phyloP scores from a whole-genome alignment of 2,329 filamentous ascomycete genomes.

The Dactylella cylindrospora region DNA sequence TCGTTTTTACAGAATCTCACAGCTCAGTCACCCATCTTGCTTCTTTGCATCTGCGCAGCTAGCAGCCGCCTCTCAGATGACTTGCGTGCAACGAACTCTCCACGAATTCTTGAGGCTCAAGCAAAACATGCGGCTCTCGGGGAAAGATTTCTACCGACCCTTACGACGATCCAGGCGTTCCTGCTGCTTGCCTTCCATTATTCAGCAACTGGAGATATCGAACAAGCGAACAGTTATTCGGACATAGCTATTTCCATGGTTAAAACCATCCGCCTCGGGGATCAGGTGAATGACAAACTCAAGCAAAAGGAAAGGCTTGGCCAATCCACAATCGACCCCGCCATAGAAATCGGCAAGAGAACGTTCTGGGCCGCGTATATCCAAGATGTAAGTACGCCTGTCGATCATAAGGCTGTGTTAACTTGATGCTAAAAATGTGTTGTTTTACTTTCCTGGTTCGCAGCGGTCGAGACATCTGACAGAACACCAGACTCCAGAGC shows the following conservation, averaged over 20 bases:
- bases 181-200: slow-evolving; percentile 35
- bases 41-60: slow-evolving; percentile 35
- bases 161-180: slow-evolving; percentile 36
- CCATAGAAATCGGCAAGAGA: slow-evolving; percentile 41
- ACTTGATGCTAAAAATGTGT: slow-evolving; percentile 29
- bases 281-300: slow-evolving; percentile 38
- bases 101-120: slow-evolving; percentile 34
- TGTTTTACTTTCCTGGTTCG: slow-evolving; percentile 8
- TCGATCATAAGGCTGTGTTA: slow-evolving; percentile 1
- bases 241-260: slow-evolving; percentile 42
- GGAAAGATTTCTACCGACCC: slow-evolving; percentile 30
- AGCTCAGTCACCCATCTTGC: slow-evolving; percentile 26
- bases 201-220: slow-evolving; percentile 34
- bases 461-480: slow-evolving; percentile 38
- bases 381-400: slow-evolving; percentile 27
- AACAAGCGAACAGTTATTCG: slow-evolving; percentile 32
- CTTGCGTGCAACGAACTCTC: slow-evolving; percentile 31
- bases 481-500: slow-evolving; percentile 24
- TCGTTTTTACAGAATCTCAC: slow-evolving; percentile 36
- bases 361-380: slow-evolving; percentile 41
- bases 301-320: slow-evolving; percentile 32
- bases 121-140: slow-evolving; percentile 39
- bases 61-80: slow-evolving; percentile 36
- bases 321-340: slow-evolving; percentile 29
- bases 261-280: slow-evolving; percentile 38